Percentiles rank a stretch among this genome's conserved stretches.
These are phyloP conservation scores for Cyberlindnera samutprakarnensis DNA, from an alignment of 805 yeast species.

Conservation along the genomic window DNA sequence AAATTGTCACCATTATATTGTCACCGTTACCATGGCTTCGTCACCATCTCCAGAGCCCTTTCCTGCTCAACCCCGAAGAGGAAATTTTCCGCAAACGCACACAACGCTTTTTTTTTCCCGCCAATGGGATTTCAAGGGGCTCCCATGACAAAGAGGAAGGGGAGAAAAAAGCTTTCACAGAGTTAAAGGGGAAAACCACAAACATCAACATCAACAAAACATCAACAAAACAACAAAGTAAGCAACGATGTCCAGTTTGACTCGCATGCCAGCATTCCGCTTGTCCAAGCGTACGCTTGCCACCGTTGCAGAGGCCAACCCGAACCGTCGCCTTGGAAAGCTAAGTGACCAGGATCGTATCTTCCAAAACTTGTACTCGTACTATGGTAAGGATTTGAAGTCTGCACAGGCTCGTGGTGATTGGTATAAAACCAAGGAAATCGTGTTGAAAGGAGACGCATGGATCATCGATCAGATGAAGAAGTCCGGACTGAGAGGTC, in stretches of 20 bases:
- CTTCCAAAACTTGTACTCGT: conserved; percentile 75
- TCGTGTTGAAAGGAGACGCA: conserved; percentile 71
- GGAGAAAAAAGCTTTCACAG: no score
- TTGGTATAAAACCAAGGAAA: conserved; percentile 88
- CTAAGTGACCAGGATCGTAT: conserved; percentile 78
- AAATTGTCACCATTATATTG: no score
- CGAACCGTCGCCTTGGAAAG: conserved; percentile 60
- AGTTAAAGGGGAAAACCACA: no score
- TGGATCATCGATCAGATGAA: conserved; percentile 90
- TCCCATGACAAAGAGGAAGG: background rate
- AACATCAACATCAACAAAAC: background rate
- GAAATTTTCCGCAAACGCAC: background rate
- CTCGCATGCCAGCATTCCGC: conserved; percentile 1
- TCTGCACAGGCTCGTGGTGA: conserved; percentile 77
- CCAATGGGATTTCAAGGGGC: background rate
- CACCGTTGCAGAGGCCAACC: conserved; percentile 39
- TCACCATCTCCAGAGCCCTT: no score
- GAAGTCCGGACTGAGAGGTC: conserved; percentile 77
- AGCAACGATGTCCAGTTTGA: background rate
- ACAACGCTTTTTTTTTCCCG: no score
- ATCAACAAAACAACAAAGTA: background rate
- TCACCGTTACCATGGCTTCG: no score
- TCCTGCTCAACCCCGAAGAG: no score
- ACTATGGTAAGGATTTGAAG: conserved; percentile 69
- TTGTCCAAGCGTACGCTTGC: conserved; percentile 18